These are phyloP conservation scores for Aspergillus costaricaensis DNA, from an alignment of 2,329 filamentous ascomycete species.

Conservation along the genomic window DNA sequence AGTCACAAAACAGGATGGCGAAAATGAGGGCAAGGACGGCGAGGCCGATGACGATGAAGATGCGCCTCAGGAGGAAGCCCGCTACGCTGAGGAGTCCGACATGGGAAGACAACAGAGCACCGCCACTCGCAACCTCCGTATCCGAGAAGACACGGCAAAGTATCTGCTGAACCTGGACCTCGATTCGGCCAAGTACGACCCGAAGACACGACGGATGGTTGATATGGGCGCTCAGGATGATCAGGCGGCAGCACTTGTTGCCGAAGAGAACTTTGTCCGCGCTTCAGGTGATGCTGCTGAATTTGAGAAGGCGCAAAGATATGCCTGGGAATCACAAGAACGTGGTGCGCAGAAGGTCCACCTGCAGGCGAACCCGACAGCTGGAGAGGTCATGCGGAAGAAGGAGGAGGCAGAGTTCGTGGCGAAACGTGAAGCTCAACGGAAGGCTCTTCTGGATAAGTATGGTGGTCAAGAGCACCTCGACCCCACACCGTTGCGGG, in stretches of 20 bases:
- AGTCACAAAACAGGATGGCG: slow-evolving; percentile 52
- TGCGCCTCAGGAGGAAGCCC: slow-evolving; percentile 50
- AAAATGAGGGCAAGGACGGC: slow-evolving; percentile 52
- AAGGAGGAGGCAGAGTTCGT: slow-evolving; percentile 75
- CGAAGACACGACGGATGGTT: slow-evolving; percentile 89
- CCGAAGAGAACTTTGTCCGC: slow-evolving; percentile 89
- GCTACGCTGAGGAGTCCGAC: slow-evolving; percentile 91
- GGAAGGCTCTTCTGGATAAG: slow-evolving; percentile 73
- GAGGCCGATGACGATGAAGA: slow-evolving; percentile 57
- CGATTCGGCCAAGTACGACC: slow-evolving; percentile 96
- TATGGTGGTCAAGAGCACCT: slow-evolving; percentile 73
- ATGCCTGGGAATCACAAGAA: slow-evolving; percentile 96
- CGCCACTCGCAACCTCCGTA: slow-evolving; percentile 82
- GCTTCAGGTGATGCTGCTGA: slow-evolving; percentile 88
- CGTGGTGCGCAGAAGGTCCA: slow-evolving; percentile 77
- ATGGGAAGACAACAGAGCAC: slow-evolving; percentile 94
- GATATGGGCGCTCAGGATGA: slow-evolving; percentile 79
- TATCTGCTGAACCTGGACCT: slow-evolving; percentile 93
- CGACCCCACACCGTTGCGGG: slow-evolving; percentile 63
- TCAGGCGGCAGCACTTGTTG: slow-evolving; percentile 77
- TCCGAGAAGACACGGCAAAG: slow-evolving; percentile 96
- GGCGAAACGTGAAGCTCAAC: slow-evolving; percentile 65
- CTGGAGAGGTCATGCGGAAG: slow-evolving; percentile 80
- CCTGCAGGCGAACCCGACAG: slow-evolving; percentile 93
- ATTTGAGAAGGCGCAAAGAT: slow-evolving; percentile 84